Evolutionary conservation across 257 asterid species (phyloP), one percentile per base, ranked within the genome.

Genomic region (Linaria vulgaris): DNA sequence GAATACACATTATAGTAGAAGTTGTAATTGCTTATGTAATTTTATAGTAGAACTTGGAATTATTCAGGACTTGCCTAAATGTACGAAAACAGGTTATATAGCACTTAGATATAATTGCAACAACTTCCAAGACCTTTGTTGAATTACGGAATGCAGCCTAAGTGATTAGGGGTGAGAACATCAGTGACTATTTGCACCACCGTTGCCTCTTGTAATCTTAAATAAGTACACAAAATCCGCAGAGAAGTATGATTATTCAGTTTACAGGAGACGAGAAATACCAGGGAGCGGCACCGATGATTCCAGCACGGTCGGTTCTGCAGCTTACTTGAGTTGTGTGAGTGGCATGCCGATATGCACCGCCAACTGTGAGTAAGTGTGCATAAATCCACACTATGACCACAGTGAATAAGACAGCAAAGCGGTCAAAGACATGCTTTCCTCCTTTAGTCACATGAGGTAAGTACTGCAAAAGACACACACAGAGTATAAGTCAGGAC

Each of bases 231-330:
- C 10, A 7, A 34, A 34, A 3, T 34, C 9, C 4, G 41, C 10
- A 34, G 10, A 34, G 10, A 20, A 50, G 13, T 50, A 50, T 4
- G 30, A 20, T 16, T 48, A 16, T 12, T 50, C 12, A 47, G 11
- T 52, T 67, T 17, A 15, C 41, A 56, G 16, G 45, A 22, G 39
- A 38, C 31, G 23, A 17, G 63, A 11, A 67, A 70, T 76, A 92
- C 99, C 99, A 92, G 56, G 97, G 91, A 67, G 99, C 88, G 53
- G 76, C 89, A 45, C 85, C 62, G 34, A 89, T 83, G 66, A 92
- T 82, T 54, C 97, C 96, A n/a, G 96, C 85, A 1, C 95, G 86
- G 65, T 92, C 96, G 9, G 97, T 92, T 85, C 96, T 83, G 88
- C 97, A 91, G 80, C 91, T 86, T 24, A 76, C 9, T 52, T 89